phyloP scores from a whole-genome alignment of 2,329 filamentous ascomycete genomes.

The Neonectria coccinea region DNA sequence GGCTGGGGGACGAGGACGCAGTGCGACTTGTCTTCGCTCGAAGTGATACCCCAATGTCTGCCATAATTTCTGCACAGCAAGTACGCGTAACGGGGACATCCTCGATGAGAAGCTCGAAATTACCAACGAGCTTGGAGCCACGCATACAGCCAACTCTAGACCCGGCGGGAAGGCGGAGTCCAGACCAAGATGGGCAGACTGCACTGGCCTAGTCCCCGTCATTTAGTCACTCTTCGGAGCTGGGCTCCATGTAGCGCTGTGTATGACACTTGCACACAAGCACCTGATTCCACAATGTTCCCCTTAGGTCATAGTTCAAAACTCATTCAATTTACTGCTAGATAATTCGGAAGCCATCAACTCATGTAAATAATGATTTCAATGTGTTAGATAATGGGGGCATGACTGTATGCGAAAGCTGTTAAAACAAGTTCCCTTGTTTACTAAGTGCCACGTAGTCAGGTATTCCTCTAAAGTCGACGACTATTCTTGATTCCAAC shows the following conservation, averaged over 20 bases:
- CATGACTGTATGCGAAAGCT: no score
- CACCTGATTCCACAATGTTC: neutral
- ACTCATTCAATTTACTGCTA: no score
- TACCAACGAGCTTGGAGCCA: slow-evolving; percentile 16
- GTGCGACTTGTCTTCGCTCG: slow-evolving; percentile 24
- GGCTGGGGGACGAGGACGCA: slow-evolving; percentile 35
- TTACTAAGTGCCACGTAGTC: no score
- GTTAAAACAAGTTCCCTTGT: no score
- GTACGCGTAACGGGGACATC: neutral
- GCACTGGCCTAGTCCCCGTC: slow-evolving; percentile 21
- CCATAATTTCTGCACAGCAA: no score
- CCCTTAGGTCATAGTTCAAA: no score
- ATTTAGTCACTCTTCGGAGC: no score
- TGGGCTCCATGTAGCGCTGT: no score
- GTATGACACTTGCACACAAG: neutral
- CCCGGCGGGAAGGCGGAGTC: neutral
- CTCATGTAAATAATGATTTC: no score
- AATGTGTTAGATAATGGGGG: no score
- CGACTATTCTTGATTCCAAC: slow-evolving; percentile 16
- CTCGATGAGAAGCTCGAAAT: slow-evolving; percentile 12
- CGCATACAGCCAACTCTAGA: slow-evolving; percentile 4
- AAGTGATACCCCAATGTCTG: slow-evolving; percentile 34
- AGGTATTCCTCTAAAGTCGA: no score
- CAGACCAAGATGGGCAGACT: slow-evolving; percentile 13
- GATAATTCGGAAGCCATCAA: no score